Evolutionary conservation across 2,329 filamentous ascomycete species (phyloP).

Genomic region (Sporothrix dimorphospora): DNA sequence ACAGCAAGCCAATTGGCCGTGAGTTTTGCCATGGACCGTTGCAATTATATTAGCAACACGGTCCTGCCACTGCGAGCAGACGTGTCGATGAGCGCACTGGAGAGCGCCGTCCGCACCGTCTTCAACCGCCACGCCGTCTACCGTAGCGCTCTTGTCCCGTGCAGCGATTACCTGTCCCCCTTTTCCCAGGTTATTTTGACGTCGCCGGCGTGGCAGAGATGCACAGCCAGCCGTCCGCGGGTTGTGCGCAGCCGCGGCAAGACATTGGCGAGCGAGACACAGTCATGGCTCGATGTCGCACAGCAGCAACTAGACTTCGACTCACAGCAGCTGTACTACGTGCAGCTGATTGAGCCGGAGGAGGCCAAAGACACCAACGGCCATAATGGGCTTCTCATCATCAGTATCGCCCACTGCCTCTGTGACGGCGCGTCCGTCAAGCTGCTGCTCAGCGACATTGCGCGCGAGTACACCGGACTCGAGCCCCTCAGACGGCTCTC

Average conservation of each 20-base stretch:
- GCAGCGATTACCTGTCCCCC: conserved; percentile 42
- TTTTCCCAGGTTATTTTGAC: conserved; percentile 43
- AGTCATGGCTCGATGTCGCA: conserved; percentile 29
- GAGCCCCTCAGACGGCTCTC: conserved; percentile 28
- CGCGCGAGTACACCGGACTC: conserved; percentile 34
- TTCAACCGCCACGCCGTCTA: conserved; percentile 40
- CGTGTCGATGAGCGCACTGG: conserved; percentile 36
- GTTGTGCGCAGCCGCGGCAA: neutral
- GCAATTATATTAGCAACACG: conserved; percentile 42
- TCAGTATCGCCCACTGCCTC: conserved; percentile 43
- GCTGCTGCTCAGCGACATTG: conserved; percentile 41
- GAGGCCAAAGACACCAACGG: conserved; percentile 22
- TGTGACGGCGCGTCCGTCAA: conserved; percentile 44
- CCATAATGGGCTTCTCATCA: conserved; percentile 30
- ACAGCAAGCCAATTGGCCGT: conserved; percentile 43
- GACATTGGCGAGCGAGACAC: conserved; percentile 20
- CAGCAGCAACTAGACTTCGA: conserved; percentile 35
- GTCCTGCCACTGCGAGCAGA: conserved; percentile 36
- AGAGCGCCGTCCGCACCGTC: conserved; percentile 37
- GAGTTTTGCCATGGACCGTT: conserved; percentile 39
- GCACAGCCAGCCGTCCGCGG: neutral
- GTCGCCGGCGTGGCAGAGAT: conserved; percentile 26
- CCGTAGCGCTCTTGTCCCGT: conserved; percentile 40
- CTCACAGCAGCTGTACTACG: conserved; percentile 30
- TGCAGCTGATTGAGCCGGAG: conserved; percentile 35